These are phyloP conservation scores for Canavalia ensiformis DNA, from an alignment of 306 rosid genomes.

Conservation along the genomic window DNA sequence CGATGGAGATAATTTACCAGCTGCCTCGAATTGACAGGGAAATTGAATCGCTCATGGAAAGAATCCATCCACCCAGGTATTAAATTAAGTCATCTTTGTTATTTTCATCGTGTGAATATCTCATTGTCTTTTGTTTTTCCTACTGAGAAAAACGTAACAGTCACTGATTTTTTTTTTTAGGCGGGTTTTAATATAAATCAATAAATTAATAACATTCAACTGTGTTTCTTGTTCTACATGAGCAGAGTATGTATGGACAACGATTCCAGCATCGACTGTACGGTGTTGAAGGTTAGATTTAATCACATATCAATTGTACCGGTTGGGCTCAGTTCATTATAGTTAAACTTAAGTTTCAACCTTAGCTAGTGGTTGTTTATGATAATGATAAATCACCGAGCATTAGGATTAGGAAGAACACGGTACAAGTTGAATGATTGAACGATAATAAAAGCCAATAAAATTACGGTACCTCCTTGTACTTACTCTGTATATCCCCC, in stretches of 20 bases:
- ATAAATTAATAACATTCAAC: background rate
- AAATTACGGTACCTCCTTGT: too few relatives aligned
- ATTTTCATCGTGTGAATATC: background rate
- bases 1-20: conserved; percentile 59
- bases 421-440: background rate
- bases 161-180: background rate
- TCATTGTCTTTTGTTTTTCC: background rate
- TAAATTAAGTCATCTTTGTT: background rate
- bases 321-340: conserved; percentile 5
- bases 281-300: conserved; percentile 71
- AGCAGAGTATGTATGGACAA: conserved; percentile 78
- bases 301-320: background rate
- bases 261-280: conserved; percentile 63
- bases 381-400: background rate
- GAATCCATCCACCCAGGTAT: conserved; percentile 79
- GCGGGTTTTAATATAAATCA: background rate
- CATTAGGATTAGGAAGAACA: background rate
- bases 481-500: too few relatives aligned
- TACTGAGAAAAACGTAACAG: background rate
- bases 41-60: conserved; percentile 68
- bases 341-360: background rate
- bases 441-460: too few relatives aligned
- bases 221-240: conserved; percentile 18
- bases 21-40: conserved; percentile 62
- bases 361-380: background rate